Evolutionary conservation across 2,329 filamentous ascomycete genomes (phyloP).

Genomic region (Colletotrichum plurivorum): DNA sequence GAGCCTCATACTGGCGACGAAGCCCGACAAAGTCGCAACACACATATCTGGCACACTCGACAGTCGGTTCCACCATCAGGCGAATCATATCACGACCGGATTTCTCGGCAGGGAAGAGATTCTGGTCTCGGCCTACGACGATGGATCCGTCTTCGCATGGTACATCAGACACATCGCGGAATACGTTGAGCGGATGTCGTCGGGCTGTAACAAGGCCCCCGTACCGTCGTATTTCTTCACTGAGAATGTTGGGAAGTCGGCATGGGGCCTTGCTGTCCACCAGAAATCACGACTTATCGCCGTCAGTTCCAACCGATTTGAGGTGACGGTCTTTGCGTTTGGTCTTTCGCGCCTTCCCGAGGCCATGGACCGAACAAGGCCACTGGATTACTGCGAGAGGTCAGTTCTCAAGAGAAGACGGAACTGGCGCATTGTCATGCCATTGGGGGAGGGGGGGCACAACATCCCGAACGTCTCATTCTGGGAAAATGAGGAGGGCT

Average conservation of each 20-base stretch:
- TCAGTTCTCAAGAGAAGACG: conserved; percentile 57
- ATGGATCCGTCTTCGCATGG: conserved; percentile 82
- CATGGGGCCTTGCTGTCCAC: conserved; percentile 92
- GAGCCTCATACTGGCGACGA: conserved; percentile 65
- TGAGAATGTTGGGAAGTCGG: conserved; percentile 81
- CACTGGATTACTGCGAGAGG: conserved; percentile 47
- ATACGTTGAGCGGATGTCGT: conserved; percentile 53
- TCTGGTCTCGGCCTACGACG: conserved; percentile 77
- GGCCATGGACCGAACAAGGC: conserved; percentile 39
- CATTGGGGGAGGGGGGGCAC: conserved; percentile 53
- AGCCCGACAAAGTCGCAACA: conserved; percentile 55
- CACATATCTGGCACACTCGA: conserved; percentile 69
- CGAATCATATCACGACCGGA: conserved; percentile 79
- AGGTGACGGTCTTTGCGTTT: conserved; percentile 68
- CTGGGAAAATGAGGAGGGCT: conserved; percentile 59
- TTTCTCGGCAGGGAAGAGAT: conserved; percentile 80
- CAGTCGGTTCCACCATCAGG: conserved; percentile 65
- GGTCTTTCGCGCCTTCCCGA: conserved; percentile 49
- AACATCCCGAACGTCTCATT: conserved; percentile 71
- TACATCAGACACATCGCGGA: conserved; percentile 69
- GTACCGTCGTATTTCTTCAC: conserved; percentile 73
- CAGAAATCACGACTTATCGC: conserved; percentile 86
- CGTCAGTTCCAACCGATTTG: conserved; percentile 80
- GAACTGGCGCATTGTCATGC: conserved; percentile 66
- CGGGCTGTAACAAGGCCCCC: conserved; percentile 42